phyloP scores from a whole-genome alignment of 306 rosid species.

The Casuarina glauca region DNA sequence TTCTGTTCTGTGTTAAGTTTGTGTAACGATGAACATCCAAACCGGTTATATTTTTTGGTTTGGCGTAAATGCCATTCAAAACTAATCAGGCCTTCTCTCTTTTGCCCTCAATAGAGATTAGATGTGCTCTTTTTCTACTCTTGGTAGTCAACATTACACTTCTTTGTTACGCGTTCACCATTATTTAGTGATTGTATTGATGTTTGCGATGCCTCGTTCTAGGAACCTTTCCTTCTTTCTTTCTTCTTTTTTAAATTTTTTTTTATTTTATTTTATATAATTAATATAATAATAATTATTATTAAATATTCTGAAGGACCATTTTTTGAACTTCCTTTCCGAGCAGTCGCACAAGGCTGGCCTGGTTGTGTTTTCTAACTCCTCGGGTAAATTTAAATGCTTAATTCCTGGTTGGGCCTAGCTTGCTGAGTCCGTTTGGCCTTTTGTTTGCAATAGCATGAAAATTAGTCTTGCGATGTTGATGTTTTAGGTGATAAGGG shows the following conservation, averaged over 20 bases:
- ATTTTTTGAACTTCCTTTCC: neutral
- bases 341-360: neutral
- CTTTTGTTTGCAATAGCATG: neutral
- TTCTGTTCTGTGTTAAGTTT: neutral
- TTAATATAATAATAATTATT: no score
- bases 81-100: neutral
- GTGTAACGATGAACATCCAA: neutral
- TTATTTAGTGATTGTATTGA: neutral
- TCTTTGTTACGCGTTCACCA: neutral
- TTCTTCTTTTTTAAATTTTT: neutral
- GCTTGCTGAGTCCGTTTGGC: neutral
- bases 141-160: neutral
- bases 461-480: neutral
- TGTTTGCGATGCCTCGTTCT: neutral
- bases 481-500: neutral
- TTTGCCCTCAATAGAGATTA: neutral
- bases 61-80: neutral
- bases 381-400: neutral
- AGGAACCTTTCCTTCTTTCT: neutral
- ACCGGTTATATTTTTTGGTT: neutral
- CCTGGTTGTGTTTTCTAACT: neutral
- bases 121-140: neutral
- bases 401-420: neutral
- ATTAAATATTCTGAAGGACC: neutral
- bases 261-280: no score